A percentile compares a stretch with the other conserved stretches of the same genome.
Evolutionary conservation across 2,329 filamentous ascomycete species (phyloP).

Genomic region (Colletotrichum sp.): DNA sequence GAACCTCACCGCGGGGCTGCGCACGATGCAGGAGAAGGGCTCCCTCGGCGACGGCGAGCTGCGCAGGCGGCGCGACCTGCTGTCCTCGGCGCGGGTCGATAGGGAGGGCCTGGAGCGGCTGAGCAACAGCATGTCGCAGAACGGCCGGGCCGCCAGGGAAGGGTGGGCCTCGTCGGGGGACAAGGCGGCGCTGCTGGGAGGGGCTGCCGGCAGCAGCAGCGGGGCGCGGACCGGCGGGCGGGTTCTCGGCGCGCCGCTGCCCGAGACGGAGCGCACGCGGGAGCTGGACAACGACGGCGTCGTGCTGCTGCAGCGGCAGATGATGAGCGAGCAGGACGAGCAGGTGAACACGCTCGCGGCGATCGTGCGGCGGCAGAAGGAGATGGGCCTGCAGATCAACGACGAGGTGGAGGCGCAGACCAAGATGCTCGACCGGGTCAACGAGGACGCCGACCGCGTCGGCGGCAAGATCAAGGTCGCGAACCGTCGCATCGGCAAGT

Average conservation of each 20-base stretch:
- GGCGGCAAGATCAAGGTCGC: constrained; percentile 74
- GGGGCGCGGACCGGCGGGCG: constrained; percentile 54
- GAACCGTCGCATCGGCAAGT: constrained; percentile 74
- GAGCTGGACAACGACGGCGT: constrained; percentile 80
- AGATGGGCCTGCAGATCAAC: constrained; percentile 79
- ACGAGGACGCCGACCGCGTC: constrained; percentile 70
- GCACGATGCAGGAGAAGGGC: constrained; percentile 56
- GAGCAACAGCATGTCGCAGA: constrained; percentile 56
- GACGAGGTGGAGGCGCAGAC: constrained; percentile 76
- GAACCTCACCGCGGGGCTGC: constrained; percentile 70
- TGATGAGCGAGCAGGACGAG: constrained; percentile 77
- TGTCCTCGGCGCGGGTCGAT: constrained; percentile 74
- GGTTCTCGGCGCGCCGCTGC: constrained; percentile 73
- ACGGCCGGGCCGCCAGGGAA: constrained; percentile 43
- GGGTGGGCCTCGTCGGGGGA: constrained; percentile 53
- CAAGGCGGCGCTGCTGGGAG: constrained; percentile 54
- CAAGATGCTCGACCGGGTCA: constrained; percentile 70
- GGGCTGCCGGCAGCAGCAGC: constrained; percentile 30
- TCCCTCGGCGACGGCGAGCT: constrained; percentile 77
- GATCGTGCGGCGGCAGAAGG: constrained; percentile 74
- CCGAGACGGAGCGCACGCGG: constrained; percentile 77
- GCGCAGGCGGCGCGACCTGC: constrained; percentile 71
- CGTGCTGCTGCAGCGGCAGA: constrained; percentile 73
- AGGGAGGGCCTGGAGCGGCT: constrained; percentile 78
- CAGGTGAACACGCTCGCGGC: constrained; percentile 72